phyloP scores from a whole-genome alignment of 805 yeast genomes.

The Metschnikowia orientalis region DNA sequence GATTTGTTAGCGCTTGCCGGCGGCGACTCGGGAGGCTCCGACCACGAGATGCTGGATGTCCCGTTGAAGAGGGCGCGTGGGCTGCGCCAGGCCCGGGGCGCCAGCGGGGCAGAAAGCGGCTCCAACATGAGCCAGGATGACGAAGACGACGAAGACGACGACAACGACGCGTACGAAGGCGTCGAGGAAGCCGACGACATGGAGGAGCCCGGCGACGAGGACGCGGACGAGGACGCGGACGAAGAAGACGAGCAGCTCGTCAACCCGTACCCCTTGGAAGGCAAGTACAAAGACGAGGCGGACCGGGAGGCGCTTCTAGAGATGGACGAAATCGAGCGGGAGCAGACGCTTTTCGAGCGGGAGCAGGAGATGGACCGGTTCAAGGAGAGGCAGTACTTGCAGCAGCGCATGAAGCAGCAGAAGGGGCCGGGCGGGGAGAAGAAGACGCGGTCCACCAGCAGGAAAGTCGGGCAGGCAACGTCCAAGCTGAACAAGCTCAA shows the following conservation, averaged over 20 bases:
- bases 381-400: conserved; percentile 78
- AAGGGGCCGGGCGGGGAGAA: conserved; percentile 23
- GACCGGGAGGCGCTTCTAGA: conserved; percentile 64
- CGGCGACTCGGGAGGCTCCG: conserved; percentile 48
- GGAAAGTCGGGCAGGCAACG: conserved; percentile 21
- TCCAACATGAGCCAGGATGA: conserved; percentile 16
- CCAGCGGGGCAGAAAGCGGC: conserved; percentile 25
- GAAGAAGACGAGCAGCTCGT: conserved; percentile 31
- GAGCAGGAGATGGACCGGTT: conserved; percentile 86
- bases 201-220: conserved; percentile 22
- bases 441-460: conserved; percentile 36
- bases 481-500: conserved; percentile 54
- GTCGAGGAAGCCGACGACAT: conserved; percentile 27
- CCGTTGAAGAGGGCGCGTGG: conserved; percentile 29
- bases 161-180: conserved; percentile 12
- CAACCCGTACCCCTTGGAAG: conserved; percentile 91
- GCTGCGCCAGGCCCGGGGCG: conserved; percentile 8
- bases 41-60: conserved; percentile 30
- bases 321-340: conserved; percentile 91
- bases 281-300: conserved; percentile 77
- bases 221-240: conserved; percentile 18
- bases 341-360: conserved; percentile 85
- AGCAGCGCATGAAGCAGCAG: conserved; percentile 69
- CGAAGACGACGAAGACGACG: conserved; percentile 24
- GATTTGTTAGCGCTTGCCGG: conserved; percentile 90